Evolutionary conservation across 345 rosid genomes (phyloP).

Genomic region (Mangifera indica): DNA sequence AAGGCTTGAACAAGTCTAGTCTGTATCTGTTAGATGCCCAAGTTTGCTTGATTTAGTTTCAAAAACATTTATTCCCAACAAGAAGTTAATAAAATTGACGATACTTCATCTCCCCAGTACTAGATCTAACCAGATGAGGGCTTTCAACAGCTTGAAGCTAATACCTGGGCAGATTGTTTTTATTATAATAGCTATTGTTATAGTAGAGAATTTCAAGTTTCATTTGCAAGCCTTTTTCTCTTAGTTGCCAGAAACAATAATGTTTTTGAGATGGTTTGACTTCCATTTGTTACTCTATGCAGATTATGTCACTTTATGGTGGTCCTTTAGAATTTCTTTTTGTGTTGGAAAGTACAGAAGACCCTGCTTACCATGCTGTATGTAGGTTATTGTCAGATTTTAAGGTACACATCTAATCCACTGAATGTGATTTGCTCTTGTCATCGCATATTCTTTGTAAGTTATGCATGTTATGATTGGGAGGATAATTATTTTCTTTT

Average conservation of each 20-base stretch:
- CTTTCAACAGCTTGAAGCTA: not conserved
- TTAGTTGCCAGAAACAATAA: not conserved
- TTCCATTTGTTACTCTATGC: slow-evolving; percentile 29
- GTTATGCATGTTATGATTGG: not conserved
- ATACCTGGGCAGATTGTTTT: slow-evolving; percentile 1
- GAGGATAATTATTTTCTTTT: not conserved
- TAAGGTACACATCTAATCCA: slow-evolving; percentile 48
- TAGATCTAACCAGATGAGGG: not conserved
- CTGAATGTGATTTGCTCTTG: not conserved
- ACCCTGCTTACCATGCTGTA: slow-evolving; percentile 83
- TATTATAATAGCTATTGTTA: slow-evolving; percentile 3
- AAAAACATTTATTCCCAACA: not conserved
- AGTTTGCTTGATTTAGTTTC: not conserved
- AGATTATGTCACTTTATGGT: slow-evolving; percentile 97
- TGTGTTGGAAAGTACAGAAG: slow-evolving; percentile 88
- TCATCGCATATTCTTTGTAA: not conserved
- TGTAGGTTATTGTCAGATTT: slow-evolving; percentile 55
- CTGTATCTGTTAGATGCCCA: not conserved
- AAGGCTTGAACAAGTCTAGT: not conserved
- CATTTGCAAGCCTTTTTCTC: not conserved
- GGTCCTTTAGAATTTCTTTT: slow-evolving; percentile 93
- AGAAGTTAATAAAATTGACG: not conserved
- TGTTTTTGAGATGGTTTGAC: slow-evolving; percentile 9
- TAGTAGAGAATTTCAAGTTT: not conserved
- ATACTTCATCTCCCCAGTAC: not conserved